Percentiles rank a stretch among this genome's conserved stretches.
These are phyloP conservation scores for Oryza meridionalis DNA, from an alignment of 176 grass and related monocot genomes.

Conservation along the genomic window DNA sequence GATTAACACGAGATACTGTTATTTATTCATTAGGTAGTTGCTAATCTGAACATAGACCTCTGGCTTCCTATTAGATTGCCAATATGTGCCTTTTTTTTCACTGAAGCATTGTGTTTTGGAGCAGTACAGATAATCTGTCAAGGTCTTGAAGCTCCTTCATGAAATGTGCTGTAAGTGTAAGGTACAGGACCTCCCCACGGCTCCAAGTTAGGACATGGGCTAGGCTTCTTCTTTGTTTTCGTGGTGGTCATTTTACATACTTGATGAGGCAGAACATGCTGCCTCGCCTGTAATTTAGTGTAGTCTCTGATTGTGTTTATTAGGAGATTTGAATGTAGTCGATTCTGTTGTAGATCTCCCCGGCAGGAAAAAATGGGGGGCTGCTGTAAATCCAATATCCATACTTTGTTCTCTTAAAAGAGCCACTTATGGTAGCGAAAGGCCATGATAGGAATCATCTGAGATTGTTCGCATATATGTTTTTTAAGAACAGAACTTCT, in stretches of 20 bases:
- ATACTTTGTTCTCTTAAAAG: conserved; percentile 13
- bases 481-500: neutral
- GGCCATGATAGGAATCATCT: conserved; percentile 11
- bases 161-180: neutral
- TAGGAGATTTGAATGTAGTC: neutral
- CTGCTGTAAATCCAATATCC: conserved; percentile 17
- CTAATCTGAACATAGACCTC: neutral
- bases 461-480: neutral
- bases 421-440: neutral
- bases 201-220: conserved; percentile 13
- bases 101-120: conserved; percentile 16
- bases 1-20: conserved; percentile 47
- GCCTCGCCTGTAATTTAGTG: conserved; percentile 27
- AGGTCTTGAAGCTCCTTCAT: conserved; percentile 6
- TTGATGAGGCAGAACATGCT: neutral
- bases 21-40: conserved; percentile 41
- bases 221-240: neutral
- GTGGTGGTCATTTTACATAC: neutral
- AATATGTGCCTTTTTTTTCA: neutral
- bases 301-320: conserved; percentile 27
- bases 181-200: neutral
- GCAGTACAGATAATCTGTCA: neutral
- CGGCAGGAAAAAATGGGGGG: neutral
- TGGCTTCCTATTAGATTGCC: conserved; percentile 5
- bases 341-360: conserved; percentile 35